Evolutionary conservation across 495 filamentous ascomycete genomes (phyloP).

Genomic region (Emericellopsis terricola): DNA sequence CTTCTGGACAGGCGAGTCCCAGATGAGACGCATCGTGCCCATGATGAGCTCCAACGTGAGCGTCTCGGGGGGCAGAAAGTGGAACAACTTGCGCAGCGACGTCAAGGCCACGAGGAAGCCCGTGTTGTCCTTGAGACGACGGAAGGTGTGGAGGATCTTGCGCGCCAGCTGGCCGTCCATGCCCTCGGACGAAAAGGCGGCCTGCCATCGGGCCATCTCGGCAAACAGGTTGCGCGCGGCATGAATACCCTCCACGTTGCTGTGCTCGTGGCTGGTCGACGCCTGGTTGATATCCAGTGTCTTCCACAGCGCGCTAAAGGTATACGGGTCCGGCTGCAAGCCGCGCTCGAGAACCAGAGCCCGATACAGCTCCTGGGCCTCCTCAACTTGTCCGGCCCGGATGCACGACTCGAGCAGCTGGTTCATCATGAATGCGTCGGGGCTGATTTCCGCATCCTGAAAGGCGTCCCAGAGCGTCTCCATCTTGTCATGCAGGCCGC

Average conservation of each 20-base stretch:
- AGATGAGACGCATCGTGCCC: slow-evolving; percentile 17
- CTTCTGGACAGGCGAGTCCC: slow-evolving; percentile 14
- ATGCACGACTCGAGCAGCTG: slow-evolving; percentile 47
- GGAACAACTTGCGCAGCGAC: slow-evolving; percentile 33
- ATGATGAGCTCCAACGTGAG: slow-evolving; percentile 22
- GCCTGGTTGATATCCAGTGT: slow-evolving; percentile 24
- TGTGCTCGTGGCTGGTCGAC: slow-evolving; percentile 17
- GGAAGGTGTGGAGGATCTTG: slow-evolving; percentile 24
- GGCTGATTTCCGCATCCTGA: slow-evolving; percentile 36
- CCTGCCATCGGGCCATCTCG: slow-evolving; percentile 34
- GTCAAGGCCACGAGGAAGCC: slow-evolving; percentile 45
- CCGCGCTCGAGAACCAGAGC: slow-evolving; percentile 15
- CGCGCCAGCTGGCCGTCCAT: slow-evolving; percentile 19
- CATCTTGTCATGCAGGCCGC: slow-evolving; percentile 36
- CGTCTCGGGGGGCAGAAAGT: slow-evolving; percentile 23
- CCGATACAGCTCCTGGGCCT: slow-evolving; percentile 38
- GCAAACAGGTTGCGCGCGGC: slow-evolving; percentile 36
- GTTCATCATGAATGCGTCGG: slow-evolving; percentile 59
- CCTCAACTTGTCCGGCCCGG: slow-evolving; percentile 28
- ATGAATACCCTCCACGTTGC: slow-evolving; percentile 28
- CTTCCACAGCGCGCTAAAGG: slow-evolving; percentile 50
- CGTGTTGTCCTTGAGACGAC: slow-evolving; percentile 20
- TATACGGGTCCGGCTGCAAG: slow-evolving; percentile 44
- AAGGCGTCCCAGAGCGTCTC: slow-evolving; percentile 39
- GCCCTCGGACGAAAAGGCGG: slow-evolving; percentile 13